These are phyloP conservation scores for Rostrohypoxylon terebratum DNA, from an alignment of 495 filamentous ascomycete species.

Conservation along the genomic window DNA sequence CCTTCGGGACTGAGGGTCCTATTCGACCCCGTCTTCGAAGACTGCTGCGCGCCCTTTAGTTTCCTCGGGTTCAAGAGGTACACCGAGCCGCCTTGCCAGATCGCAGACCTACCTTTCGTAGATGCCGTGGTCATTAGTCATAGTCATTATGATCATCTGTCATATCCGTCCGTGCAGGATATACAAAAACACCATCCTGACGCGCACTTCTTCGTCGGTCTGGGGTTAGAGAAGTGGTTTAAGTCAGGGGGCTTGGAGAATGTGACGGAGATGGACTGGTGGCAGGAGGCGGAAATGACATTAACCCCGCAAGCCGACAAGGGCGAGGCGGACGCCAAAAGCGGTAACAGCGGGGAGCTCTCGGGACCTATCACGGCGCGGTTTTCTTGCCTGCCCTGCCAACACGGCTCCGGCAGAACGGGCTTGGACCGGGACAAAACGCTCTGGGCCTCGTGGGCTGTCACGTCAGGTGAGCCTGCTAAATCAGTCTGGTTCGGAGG, in stretches of 20 bases:
- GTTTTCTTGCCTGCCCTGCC: conserved; percentile 85
- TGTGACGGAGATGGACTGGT: conserved; percentile 95
- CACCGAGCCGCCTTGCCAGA: conserved; percentile 80
- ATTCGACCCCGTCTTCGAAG: conserved; percentile 95
- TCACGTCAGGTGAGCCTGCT: conserved; percentile 71
- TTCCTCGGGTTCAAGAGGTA: conserved; percentile 82
- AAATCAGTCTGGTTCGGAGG: conserved; percentile 82
- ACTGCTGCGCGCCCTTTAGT: conserved; percentile 82
- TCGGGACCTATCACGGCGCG: conserved; percentile 72
- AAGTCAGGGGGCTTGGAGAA: conserved; percentile 70
- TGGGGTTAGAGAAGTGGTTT: conserved; percentile 94
- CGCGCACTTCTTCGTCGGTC: conserved; percentile 87
- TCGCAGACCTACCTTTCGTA: conserved; percentile 83
- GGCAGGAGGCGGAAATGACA: conserved; percentile 82
- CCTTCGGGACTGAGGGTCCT: conserved; percentile 87
- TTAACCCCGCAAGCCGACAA: conserved; percentile 61
- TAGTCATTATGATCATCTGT: conserved; percentile 94
- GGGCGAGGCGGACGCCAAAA: conserved; percentile 41
- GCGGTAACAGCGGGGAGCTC: conserved; percentile 18
- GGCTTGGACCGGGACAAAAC: conserved; percentile 77
- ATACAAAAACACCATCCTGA: conserved; percentile 78
- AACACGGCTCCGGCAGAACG: conserved; percentile 80
- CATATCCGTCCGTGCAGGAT: conserved; percentile 76
- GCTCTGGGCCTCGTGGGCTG: conserved; percentile 88
- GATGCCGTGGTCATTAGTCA: conserved; percentile 94